Conservation (phyloP, 371 early-diverging fungal species). For the Mortierella sp. region DNA sequence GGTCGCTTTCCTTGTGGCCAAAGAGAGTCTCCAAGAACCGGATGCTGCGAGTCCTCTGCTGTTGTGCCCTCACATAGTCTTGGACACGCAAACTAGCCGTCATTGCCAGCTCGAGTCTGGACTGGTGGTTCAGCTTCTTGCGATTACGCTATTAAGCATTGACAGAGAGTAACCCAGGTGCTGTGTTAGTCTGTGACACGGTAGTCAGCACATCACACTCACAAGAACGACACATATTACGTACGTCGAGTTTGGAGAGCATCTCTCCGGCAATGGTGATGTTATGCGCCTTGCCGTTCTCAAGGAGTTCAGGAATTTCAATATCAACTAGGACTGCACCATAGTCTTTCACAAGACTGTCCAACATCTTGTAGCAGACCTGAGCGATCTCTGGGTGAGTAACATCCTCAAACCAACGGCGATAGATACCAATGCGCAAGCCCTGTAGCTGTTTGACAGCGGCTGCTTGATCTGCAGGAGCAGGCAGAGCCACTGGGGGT, state of each 20-base stretch:
- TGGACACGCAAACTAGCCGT: slow-evolving; percentile 20
- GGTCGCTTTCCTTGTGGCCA: slow-evolving; percentile 41
- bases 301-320: slow-evolving; percentile 74
- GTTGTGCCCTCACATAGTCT: slow-evolving; percentile 72
- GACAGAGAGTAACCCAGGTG: background rate
- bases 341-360: slow-evolving; percentile 55
- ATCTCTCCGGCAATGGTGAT: slow-evolving; percentile 78
- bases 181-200: background rate
- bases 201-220: no score
- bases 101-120: slow-evolving; percentile 45
- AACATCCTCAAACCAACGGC: slow-evolving; percentile 65
- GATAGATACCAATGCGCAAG: slow-evolving; percentile 67
- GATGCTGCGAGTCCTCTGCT: slow-evolving; percentile 72
- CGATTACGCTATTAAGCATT: slow-evolving; percentile 16
- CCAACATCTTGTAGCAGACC: slow-evolving; percentile 59
- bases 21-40: slow-evolving; percentile 66
- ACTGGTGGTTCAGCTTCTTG: slow-evolving; percentile 47
- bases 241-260: slow-evolving; percentile 56
- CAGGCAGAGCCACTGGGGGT: slow-evolving; percentile 53
- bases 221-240: background rate
- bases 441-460: slow-evolving; percentile 54
- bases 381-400: slow-evolving; percentile 63
- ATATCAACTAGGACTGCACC: slow-evolving; percentile 77
- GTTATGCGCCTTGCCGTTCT: slow-evolving; percentile 69
- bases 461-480: slow-evolving; percentile 15